Conservation (phyloP, 257 asterid species). For the Galeopsis tetrahit region DNA sequence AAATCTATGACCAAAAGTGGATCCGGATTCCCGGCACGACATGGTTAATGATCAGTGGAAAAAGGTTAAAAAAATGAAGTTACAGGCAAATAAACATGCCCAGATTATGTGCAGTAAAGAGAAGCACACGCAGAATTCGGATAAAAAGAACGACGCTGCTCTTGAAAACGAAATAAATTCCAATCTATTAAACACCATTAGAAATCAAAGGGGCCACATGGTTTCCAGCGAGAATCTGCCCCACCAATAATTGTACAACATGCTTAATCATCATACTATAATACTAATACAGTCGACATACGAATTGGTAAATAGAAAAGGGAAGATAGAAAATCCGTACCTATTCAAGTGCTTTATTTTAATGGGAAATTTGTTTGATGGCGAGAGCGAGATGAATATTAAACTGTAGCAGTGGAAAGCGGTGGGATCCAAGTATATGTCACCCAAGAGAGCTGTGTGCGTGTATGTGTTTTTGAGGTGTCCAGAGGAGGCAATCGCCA, state of each 20-base stretch:
- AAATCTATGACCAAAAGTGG: conserved; percentile 38
- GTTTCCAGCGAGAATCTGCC: conserved; percentile 22
- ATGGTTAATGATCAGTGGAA: conserved; percentile 33
- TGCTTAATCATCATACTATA: background rate
- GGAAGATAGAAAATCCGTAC: conserved; percentile 2
- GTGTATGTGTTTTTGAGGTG: conserved; percentile 17
- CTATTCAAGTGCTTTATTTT: conserved; percentile 15
- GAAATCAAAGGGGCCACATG: conserved; percentile 38
- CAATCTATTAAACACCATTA: background rate
- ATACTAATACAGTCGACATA: conserved; percentile 19
- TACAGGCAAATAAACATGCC: conserved; percentile 30
- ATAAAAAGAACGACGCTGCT: background rate
- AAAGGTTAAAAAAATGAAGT: conserved; percentile 19
- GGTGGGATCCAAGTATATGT: conserved; percentile 9
- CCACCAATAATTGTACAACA: conserved; percentile 30
- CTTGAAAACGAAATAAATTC: conserved; percentile 31
- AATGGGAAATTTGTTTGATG: conserved; percentile 9
- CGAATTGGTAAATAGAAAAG: background rate
- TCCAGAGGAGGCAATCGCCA: background rate
- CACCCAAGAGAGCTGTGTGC: background rate
- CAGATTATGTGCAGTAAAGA: conserved; percentile 16
- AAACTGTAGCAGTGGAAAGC: background rate
- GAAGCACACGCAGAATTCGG: background rate
- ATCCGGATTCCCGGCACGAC: conserved; percentile 50
- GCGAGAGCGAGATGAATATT: background rate